phyloP scores from a whole-genome alignment of 192 early-diverging fungal genomes.

The Entomortierella parvispora region DNA sequence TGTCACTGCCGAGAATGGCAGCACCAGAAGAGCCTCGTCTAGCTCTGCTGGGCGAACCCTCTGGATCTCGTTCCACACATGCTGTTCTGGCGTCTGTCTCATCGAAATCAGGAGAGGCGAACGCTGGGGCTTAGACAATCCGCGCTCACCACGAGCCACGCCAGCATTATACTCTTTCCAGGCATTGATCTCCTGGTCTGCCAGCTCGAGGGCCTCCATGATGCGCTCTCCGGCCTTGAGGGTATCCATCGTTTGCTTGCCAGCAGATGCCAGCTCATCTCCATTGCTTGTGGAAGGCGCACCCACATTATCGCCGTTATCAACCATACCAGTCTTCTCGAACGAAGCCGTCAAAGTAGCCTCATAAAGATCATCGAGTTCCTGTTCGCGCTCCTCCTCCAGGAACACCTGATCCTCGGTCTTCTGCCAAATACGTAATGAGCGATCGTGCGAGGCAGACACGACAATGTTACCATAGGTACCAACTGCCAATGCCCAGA shows the following conservation, averaged over 20 bases:
- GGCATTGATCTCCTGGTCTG: slow-evolving; percentile 80
- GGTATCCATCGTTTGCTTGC: slow-evolving; percentile 92
- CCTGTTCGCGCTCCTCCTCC: slow-evolving; percentile 96
- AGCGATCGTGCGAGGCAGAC: slow-evolving; percentile 91
- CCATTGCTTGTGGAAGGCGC: slow-evolving; percentile 39
- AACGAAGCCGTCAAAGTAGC: slow-evolving; percentile 73
- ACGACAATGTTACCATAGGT: slow-evolving; percentile 91
- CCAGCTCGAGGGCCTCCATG: slow-evolving; percentile 92
- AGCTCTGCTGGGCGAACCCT: slow-evolving; percentile 85
- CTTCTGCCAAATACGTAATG: slow-evolving; percentile 95
- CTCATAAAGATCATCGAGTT: slow-evolving; percentile 93
- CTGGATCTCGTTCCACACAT: slow-evolving; percentile 82
- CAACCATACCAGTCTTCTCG: slow-evolving; percentile 62
- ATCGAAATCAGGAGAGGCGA: slow-evolving; percentile 49
- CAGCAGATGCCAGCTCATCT: slow-evolving; percentile 77
- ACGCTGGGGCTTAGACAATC: slow-evolving; percentile 46
- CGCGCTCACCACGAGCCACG: slow-evolving; percentile 37
- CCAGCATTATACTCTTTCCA: slow-evolving; percentile 72
- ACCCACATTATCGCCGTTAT: slow-evolving; percentile 61
- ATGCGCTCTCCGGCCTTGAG: slow-evolving; percentile 95
- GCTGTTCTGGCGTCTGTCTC: slow-evolving; percentile 68
- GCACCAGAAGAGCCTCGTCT: slow-evolving; percentile 89
- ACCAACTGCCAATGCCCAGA: slow-evolving; percentile 92
- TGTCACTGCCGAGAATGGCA: slow-evolving; percentile 85
- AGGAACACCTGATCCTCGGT: slow-evolving; percentile 94